Conservation (phyloP, 805 yeast species). For the Isabelozyma rhagii region DNA sequence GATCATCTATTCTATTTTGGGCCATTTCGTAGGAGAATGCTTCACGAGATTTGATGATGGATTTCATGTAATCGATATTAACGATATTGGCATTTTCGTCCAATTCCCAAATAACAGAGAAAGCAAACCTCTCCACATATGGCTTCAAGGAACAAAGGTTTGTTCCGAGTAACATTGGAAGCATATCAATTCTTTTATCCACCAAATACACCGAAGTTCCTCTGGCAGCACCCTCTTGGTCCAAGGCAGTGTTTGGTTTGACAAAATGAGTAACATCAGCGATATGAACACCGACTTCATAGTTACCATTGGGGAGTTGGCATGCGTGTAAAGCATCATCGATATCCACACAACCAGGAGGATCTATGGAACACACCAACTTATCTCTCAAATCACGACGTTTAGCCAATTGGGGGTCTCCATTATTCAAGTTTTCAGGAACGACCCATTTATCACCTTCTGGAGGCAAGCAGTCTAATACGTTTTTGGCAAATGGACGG, state of each 20-base stretch:
- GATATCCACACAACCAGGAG: constrained; percentile 97
- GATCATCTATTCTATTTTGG: constrained; percentile 85
- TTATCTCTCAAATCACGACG: constrained; percentile 87
- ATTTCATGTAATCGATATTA: constrained; percentile 74
- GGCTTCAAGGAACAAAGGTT: constrained; percentile 94
- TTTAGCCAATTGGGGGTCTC: constrained; percentile 53
- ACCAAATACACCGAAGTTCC: constrained; percentile 97
- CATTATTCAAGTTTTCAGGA: constrained; percentile 56
- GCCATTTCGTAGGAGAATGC: constrained; percentile 96
- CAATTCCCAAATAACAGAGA: constrained; percentile 93
- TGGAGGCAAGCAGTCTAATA: constrained; percentile 83
- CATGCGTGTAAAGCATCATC: constrained; percentile 94
- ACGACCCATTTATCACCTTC: constrained; percentile 95
- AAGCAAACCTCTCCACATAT: constrained; percentile 92
- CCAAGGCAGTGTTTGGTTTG: constrained; percentile 86
- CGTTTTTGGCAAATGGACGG: constrained; percentile 90
- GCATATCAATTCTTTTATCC: constrained; percentile 98
- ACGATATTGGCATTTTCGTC: constrained; percentile 84
- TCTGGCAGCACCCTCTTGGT: constrained; percentile 93
- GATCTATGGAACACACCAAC: constrained; percentile 92
- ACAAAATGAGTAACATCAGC: constrained; percentile 99
- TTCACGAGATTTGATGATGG: constrained; percentile 85
- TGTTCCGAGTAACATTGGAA: constrained; percentile 92
- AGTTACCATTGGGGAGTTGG: constrained; percentile 83
- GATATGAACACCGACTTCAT: constrained; percentile 97